phyloP scores from a whole-genome alignment of 2,329 filamentous ascomycete genomes.

The Nigrograna mackinnonii region DNA sequence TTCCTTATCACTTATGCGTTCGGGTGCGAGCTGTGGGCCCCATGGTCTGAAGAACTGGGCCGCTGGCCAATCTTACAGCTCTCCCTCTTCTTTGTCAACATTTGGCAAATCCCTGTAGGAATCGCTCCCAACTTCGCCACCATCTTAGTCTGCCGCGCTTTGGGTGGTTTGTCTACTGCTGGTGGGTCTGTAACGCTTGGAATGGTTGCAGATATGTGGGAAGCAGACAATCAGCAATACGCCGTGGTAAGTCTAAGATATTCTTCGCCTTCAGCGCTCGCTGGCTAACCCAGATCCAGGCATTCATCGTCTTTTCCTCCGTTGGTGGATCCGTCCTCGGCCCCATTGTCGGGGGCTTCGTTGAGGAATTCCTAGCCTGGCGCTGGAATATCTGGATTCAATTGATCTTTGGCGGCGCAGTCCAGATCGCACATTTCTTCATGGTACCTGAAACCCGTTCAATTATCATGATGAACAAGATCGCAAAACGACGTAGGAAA shows the following conservation, averaged over 20 bases:
- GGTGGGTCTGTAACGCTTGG: slow-evolving; percentile 68
- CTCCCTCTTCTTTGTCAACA: slow-evolving; percentile 74
- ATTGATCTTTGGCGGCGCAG: slow-evolving; percentile 74
- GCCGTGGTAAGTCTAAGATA: slow-evolving; percentile 55
- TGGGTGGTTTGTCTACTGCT: slow-evolving; percentile 54
- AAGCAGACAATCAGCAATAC: slow-evolving; percentile 66
- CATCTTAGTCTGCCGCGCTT: slow-evolving; percentile 64
- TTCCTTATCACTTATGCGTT: slow-evolving; percentile 83
- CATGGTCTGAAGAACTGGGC: slow-evolving; percentile 83
- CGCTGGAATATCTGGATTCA: slow-evolving; percentile 85
- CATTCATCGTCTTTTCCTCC: slow-evolving; percentile 71
- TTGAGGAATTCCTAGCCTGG: slow-evolving; percentile 71
- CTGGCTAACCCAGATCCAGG: slow-evolving; percentile 10
- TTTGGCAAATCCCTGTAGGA: slow-evolving; percentile 69
- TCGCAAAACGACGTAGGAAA: slow-evolving; percentile 74
- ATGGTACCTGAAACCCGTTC: slow-evolving; percentile 78
- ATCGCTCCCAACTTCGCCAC: slow-evolving; percentile 73
- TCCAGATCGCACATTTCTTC: slow-evolving; percentile 69
- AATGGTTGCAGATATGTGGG: slow-evolving; percentile 67
- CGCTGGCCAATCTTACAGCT: slow-evolving; percentile 75
- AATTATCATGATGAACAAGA: slow-evolving; percentile 76
- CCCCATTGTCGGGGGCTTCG: slow-evolving; percentile 78
- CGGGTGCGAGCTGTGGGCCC: slow-evolving; percentile 86
- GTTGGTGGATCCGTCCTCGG: slow-evolving; percentile 78
- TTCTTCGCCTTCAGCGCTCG: slow-evolving; percentile 38